phyloP scores from a whole-genome alignment of 768 basidiomycete genomes.

The Xanthoconium stramineum region DNA sequence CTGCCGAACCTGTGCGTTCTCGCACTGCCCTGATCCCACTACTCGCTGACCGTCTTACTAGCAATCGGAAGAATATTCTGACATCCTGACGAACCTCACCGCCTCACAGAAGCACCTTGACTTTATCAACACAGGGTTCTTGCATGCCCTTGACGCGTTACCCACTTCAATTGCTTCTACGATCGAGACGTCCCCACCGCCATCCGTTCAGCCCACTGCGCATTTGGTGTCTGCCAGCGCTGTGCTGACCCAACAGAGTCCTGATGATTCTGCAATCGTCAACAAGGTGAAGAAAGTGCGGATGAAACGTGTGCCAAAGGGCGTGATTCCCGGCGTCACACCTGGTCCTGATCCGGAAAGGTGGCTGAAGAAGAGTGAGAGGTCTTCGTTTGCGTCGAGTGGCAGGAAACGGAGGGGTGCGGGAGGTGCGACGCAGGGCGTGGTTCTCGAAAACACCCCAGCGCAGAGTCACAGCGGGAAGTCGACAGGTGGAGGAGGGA shows the following conservation, averaged over 20 bases:
- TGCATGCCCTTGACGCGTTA: conserved; percentile 59
- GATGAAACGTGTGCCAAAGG: conserved; percentile 65
- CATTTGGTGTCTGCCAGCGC: conserved; percentile 26
- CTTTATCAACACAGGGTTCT: conserved; percentile 72
- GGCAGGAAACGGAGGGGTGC: conserved; percentile 53
- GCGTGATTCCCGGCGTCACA: conserved; percentile 75
- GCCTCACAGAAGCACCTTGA: conserved; percentile 81
- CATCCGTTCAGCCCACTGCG: conserved; percentile 38
- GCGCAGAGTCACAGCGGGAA: conserved; percentile 32
- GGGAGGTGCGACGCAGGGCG: conserved; percentile 71
- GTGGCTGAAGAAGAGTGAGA: conserved; percentile 86
- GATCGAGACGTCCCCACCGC: conserved; percentile 63
- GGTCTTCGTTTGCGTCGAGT: conserved; percentile 51
- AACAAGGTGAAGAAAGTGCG: conserved; percentile 51
- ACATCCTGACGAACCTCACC: conserved; percentile 80
- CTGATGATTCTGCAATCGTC: conserved; percentile 35
- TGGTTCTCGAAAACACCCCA: conserved; percentile 27
- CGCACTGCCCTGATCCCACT: conserved; percentile 5
- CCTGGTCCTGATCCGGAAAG: conserved; percentile 83
- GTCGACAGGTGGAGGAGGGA: conserved; percentile 34
- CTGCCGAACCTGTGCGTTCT: conserved; percentile 66
- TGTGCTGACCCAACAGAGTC: conserved; percentile 22
- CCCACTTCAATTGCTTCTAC: conserved; percentile 47
- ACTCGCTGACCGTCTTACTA: conserved; percentile 29
- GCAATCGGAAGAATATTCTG: conserved; percentile 85